Evolutionary conservation across 345 rosid genomes (phyloP).

Genomic region (Hibiscus syriacus): DNA sequence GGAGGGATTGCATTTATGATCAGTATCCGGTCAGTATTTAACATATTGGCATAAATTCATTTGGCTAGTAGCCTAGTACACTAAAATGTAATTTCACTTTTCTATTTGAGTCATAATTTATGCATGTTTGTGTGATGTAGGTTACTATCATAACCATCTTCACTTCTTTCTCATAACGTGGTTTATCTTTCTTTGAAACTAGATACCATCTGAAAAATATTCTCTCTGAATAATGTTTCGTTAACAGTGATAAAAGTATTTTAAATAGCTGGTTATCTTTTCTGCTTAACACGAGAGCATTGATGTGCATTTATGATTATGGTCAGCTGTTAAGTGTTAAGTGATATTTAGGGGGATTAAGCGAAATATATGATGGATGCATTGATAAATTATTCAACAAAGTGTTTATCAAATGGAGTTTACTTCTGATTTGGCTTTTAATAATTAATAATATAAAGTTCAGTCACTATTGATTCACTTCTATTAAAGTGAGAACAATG

Average conservation of each 20-base stretch:
- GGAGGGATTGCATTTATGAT: slow-evolving; percentile 85
- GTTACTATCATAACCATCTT: not conserved
- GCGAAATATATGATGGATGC: not conserved
- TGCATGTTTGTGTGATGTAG: not conserved
- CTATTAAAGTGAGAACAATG: not conserved
- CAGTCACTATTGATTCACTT: not conserved
- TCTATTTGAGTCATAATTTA: not conserved
- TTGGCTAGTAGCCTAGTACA: not conserved
- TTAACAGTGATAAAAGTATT: not conserved
- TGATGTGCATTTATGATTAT: not conserved
- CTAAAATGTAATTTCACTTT: not conserved
- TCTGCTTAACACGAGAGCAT: not conserved
- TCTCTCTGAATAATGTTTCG: not conserved
- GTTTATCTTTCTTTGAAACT: not conserved
- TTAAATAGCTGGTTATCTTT: not conserved
- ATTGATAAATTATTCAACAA: not conserved
- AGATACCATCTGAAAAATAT: not conserved
- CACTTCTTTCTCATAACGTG: not conserved
- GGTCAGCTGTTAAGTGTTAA: not conserved
- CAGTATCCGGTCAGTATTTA: slow-evolving; percentile 90
- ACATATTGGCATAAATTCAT: not conserved
- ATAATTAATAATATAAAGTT: not conserved
- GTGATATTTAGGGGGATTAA: not conserved
- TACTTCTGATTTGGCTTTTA: not conserved
- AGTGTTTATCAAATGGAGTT: not conserved